Base-by-base conservation (phyloP, 2,329 filamentous ascomycete species). In the Neophaeococcomyces mojaviensis region DNA sequence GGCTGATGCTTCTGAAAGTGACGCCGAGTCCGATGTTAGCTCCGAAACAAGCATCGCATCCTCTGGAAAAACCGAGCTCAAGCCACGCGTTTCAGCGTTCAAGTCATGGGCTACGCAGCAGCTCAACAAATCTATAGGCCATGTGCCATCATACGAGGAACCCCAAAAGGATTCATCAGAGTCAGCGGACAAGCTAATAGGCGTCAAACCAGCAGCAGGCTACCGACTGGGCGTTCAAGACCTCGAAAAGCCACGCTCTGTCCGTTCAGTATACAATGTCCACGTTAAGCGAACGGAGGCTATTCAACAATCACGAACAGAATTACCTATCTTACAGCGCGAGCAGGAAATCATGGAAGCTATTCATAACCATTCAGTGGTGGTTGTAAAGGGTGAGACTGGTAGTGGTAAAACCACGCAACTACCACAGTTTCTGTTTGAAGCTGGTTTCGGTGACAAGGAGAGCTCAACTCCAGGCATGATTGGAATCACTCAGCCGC, bases 331-430 rank as follows among this genome's bases (percentile, higher is more conserved):
- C 1, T 88, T 97, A 1, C 86, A 86, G 1, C 89, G 97, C 63
- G 92, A 98, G 64, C 92, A 98, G 61, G 88, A 84, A 59, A 89
- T 98, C 24, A 97, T 98, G 89, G 92, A 98, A 66, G 88, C 89
- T 1, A 88, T 98, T 39, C 84, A 96, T 65, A 90, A 90, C 61
- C 85, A 96, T 62, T 78, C 90, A 43, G 81, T 88, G 3, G 86
- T 96, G 1, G 84, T 98, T 9, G 80, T 98, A 6, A 96, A 90
- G 68, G 92, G 92, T 65, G 84, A 88, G 12, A 98, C 94, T 28
- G 92, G 92, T 65, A 96, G 88, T 52, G 92, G 92, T 63, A 98
- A 98, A 67, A 98, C 94, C 0, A 98, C 92, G 0, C 92, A 98
- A 64, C 79, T 98, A 7, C 94, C 94, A 0, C 92, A 98, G 59